Conservation (phyloP, 169 alveolate genomes). For the Eimeria falciformis region DNA sequence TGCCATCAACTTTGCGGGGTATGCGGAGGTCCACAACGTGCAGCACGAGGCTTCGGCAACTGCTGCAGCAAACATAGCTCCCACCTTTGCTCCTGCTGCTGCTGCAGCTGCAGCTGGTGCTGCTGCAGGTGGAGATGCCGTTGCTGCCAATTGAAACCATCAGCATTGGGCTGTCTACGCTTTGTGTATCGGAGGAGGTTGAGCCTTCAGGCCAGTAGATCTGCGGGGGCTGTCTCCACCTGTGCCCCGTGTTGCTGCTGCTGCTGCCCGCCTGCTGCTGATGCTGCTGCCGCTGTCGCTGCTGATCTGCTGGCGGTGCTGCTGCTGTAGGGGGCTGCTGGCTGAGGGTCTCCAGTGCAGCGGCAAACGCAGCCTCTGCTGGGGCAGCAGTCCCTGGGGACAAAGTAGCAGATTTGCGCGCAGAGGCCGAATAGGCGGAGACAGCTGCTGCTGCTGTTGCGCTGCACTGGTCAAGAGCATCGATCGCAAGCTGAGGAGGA, state of each 20-base stretch:
- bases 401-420: neutral
- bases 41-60: conserved; percentile 18
- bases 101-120: conserved; percentile 41
- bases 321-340: conserved; percentile 7
- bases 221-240: conserved; percentile 61
- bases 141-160: conserved; percentile 25
- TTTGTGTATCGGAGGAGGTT: conserved; percentile 43
- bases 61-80: conserved; percentile 49
- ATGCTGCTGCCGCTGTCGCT: neutral
- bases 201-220: conserved; percentile 61
- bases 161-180: conserved; percentile 46
- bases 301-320: conserved; percentile 25
- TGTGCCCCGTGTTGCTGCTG: conserved; percentile 49
- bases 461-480: conserved; percentile 33
- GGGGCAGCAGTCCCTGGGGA: conserved; percentile 16
- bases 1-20: conserved; percentile 41
- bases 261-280: conserved; percentile 29
- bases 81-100: conserved; percentile 47
- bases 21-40: conserved; percentile 26
- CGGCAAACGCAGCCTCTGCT: conserved; percentile 21
- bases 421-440: neutral
- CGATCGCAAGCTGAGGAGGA: conserved; percentile 20
- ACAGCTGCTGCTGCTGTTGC: conserved; percentile 39
- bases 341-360: neutral
- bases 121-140: neutral